Evolutionary conservation across 495 filamentous ascomycete species (phyloP), one percentile per base, ranked within the genome.

Genomic region (Sporormia fimetaria): DNA sequence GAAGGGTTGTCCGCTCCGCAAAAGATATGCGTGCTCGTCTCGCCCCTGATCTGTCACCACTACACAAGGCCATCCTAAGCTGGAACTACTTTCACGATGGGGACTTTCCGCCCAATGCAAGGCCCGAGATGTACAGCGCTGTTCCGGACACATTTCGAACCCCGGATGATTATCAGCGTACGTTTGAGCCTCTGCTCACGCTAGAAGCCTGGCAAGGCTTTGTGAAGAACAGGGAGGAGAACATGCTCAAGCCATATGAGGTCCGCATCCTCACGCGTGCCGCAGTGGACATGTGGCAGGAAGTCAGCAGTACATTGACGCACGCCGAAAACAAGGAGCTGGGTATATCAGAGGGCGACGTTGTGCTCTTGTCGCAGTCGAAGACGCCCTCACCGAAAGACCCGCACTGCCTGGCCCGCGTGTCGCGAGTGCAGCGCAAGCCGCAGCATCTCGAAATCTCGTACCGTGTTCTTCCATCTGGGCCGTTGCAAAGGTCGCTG

Each of bases 201-300:
- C 77, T 94, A 33, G 90, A 98, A 60, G 88, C 87, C 33, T 98
- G 90, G 90, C 83, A 93, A 58, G 80, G 83, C 1, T 90, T 98
- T 52, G 75, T 93, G 22, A 83, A 83, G 32, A 75, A 81, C 2
- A 85, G 83, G 54, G 87, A 98, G 53, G 92, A 98, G 60, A 73
- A 74, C 10, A 76, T 66, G 17, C 78, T 76, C 54, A 83, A 78
- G 42, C 68, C 80, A 0, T 83, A 90, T 45, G 83, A 86, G 36
- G 73, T 95, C 54, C 92, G 85, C 40, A 65, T 96, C 8, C 71
- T 81, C 31, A 88, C 78, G 49, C 80, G 88, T 28, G 74, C 90
- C 57, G 85, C 76, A 24, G 86, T 96, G 6, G 92, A 98, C 61
- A 77, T 78, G 16, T 94, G 94, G 55, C 73, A 94, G 45, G 92